phyloP scores from a whole-genome alignment of 108 stramenopile species.

The Skeletonema grethae region DNA sequence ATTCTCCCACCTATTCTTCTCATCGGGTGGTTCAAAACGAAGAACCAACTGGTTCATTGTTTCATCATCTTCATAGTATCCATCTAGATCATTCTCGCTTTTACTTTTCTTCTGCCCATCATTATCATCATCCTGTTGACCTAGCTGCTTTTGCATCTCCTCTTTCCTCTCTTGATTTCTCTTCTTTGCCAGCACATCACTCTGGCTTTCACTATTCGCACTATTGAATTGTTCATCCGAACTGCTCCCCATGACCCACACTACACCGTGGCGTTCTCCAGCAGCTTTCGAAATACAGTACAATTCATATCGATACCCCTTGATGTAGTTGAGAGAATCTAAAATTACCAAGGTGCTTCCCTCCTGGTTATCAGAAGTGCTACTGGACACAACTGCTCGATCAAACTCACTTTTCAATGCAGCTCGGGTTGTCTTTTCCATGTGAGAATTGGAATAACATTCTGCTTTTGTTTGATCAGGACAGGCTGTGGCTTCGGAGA shows the following conservation, averaged over 20 bases:
- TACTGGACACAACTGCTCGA: conserved; percentile 41
- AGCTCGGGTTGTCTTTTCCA: conserved; percentile 78
- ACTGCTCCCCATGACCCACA: conserved; percentile 65
- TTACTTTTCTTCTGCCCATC: background rate
- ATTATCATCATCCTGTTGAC: background rate
- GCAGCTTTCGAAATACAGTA: conserved; percentile 85
- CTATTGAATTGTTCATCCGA: conserved; percentile 28
- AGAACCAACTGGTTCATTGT: conserved; percentile 68
- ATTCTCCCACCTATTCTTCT: conserved; percentile 88
- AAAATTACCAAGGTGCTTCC: conserved; percentile 67
- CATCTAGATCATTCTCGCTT: conserved; percentile 15
- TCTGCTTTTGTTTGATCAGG: conserved; percentile 58
- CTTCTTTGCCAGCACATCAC: conserved; percentile 34
- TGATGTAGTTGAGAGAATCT: conserved; percentile 91
- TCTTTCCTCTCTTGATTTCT: conserved; percentile 59
- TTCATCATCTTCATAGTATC: conserved; percentile 50
- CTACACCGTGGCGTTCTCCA: conserved; percentile 75
- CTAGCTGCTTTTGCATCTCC: background rate
- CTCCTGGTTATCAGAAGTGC: background rate
- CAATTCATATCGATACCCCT: conserved; percentile 89
- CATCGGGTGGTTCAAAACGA: conserved; percentile 90
- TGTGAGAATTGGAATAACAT: conserved; percentile 64
- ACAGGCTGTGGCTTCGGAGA: conserved; percentile 67
- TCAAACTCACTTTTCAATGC: conserved; percentile 83
- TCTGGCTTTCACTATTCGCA: conserved; percentile 14